Evolutionary conservation across 352 stramenopile species (phyloP), one percentile per base, ranked within the genome.

Genomic region (Phytopythium oedochilum): DNA sequence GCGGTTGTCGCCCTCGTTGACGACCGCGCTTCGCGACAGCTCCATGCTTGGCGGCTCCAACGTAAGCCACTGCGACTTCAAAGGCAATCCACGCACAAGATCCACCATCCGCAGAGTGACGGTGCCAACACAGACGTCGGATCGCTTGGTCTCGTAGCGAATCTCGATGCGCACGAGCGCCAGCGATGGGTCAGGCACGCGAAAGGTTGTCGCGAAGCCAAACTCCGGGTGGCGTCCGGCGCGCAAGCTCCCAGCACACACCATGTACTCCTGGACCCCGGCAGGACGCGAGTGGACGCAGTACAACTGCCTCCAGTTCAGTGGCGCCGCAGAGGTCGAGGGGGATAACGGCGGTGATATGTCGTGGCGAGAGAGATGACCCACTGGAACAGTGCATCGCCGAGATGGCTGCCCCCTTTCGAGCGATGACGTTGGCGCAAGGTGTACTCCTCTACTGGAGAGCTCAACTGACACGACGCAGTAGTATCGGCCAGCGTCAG

Each of bases 31-130:
- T 6, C 9, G 6, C 3, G 38, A 5, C 15, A 3, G 38, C 25
- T 2, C n/a, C n/a, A 44, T 25, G n/a, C 18, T 14, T 11, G 44
- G 44, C n/a, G 60, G 43, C 5, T 63, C 32, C 18, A 89, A 66
- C 20, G 68, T 28, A 1, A 86, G 46, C 79, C 79, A 89, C 53
- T 79, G 74, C 52, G 84, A 60, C 43, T 88, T 89, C 1, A 75
- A 69, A 12, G 79, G 79, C 50, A 88, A 66, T 0, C 79, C 79
- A 45, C 75, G 75, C 10, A 89, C 64, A 31, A 89, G 60, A 17
- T 85, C 69, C 47, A 83, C 52, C 1, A 89, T 29, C 0, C 72
- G 62, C 18, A 88, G 28, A 5, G 29, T 63, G 8, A 57, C 57
- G 22, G 72, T 47, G 43, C 76, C 80, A 2, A 75, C 62, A 14